A percentile compares a stretch with the other conserved stretches of the same genome.
Evolutionary conservation across 2,329 filamentous ascomycete species (phyloP).

Genomic region (Emergomyces africanus): DNA sequence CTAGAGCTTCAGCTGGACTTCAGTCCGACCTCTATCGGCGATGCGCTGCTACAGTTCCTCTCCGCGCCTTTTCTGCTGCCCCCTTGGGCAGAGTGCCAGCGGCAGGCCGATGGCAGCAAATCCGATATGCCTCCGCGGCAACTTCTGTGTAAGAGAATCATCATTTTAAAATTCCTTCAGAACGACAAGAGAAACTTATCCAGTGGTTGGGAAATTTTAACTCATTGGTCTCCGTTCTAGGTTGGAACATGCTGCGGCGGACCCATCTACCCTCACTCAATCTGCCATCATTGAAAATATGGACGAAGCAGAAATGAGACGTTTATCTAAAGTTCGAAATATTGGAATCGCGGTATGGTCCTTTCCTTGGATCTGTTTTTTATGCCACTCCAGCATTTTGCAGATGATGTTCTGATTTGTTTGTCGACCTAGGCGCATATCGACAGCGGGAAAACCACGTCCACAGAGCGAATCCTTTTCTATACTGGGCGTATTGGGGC

Average conservation of each 20-base stretch:
- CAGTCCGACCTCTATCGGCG: constrained; percentile 24
- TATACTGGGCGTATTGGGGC: constrained; percentile 95
- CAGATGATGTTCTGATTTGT: not conserved
- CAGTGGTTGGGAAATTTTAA: not conserved
- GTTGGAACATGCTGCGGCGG: constrained; percentile 44
- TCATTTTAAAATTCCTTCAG: not conserved
- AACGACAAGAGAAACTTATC: not conserved
- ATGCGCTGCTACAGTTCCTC: constrained; percentile 27
- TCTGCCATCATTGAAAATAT: constrained; percentile 66
- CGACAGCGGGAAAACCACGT: constrained; percentile 95
- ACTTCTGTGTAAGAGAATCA: constrained; percentile 30
- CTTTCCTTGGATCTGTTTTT: constrained; percentile 2
- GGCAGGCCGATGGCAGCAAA: constrained; percentile 30
- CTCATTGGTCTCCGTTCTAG: constrained; percentile 17
- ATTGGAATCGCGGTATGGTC: constrained; percentile 82
- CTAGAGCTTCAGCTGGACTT: constrained; percentile 22
- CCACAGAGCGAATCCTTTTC: constrained; percentile 91
- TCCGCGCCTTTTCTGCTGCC: constrained; percentile 21
- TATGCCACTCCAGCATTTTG: not conserved
- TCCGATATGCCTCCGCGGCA: constrained; percentile 30
- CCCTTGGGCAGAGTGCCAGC: constrained; percentile 25
- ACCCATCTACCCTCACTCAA: constrained; percentile 46
- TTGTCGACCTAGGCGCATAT: constrained; percentile 56
- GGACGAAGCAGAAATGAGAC: constrained; percentile 61
- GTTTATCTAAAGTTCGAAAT: constrained; percentile 75